Base-by-base conservation (phyloP, 139 green algal species). In the Parachlorella kessleri region DNA sequence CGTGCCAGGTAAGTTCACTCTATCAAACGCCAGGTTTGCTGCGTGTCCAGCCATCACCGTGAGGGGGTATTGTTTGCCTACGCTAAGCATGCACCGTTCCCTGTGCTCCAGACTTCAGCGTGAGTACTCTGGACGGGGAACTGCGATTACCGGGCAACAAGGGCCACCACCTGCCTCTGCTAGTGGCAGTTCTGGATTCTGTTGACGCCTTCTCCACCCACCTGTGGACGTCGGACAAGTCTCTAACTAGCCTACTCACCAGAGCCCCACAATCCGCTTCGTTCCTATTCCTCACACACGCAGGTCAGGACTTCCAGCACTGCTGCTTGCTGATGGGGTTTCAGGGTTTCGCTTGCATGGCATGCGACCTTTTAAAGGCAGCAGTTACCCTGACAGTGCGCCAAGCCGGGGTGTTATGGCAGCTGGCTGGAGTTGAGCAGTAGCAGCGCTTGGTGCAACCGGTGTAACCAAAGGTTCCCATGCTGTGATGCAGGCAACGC, bases 261-360 rank as follows among this genome's bases (percentile, higher is more conserved):
- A 24, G 28, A 28, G 39, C 39, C 1, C 68, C 68, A 6, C 36
- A 26, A 8, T 30, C 23, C 6, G 38, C 24, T 0, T 55, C 39
- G 36, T 73, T 73, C 68, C 28, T 73, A 8, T 73, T 73, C 39
- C 26, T 73, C 39, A 55, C 38, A 3, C 30, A 73, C 39, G n/a
- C 38, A 2, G 24, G 68, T 73, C 37, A 73, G 68, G 18, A 30
- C 26, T 28, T 70, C 48, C 14, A 14, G 48, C 48, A 59, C 48
- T 28, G 21, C 48, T 18, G 48, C 21, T 14, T 59, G 48, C 14
- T 59, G 48, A 18, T 59, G n/a, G n/a, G n/a, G n/a, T n/a, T n/a
- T n/a, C n/a, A n/a, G n/a, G n/a, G n/a, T n/a, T n/a, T n/a, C 21
- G 48, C 21, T 59, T 59, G 48, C 48, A 59, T 59, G 48, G 14